Base-by-base conservation (phyloP, 495 filamentous ascomycete genomes). In the Aspergillus coremiiformis region DNA sequence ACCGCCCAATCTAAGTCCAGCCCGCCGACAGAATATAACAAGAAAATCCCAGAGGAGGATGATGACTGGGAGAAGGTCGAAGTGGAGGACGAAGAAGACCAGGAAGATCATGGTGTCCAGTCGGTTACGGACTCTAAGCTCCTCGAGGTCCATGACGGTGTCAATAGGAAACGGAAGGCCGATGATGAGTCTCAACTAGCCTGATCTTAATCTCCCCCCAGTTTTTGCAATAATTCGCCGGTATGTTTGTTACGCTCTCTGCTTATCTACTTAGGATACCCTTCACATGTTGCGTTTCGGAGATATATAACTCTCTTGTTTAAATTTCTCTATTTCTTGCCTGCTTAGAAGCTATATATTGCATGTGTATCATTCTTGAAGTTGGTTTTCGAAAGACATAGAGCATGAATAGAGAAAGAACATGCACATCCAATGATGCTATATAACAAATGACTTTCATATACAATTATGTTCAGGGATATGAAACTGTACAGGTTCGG, bases 41-140 rank as follows among this genome's bases (percentile, higher is more conserved):
- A 43, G 39, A 15, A 48, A 22, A 42, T 50, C 37, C 17, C 37
- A 20, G 66, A 60, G 14, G 59, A 63, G 1, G 72, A 76, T 39
- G 72, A 70, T 27, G 72, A 70, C 21, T 76, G 72, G 72, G 72
- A 76, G 45, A 73, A 72, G 49, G 63, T 76, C 19, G 72, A 76
- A 45, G 67, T 55, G 4, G 66, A 72, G 37, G 69, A 73, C 47
- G 67, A 56, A 9, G 65, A 72, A 6, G 60, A 63, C 21, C 57
- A 67, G 11, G 68, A 57, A 14, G 64, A 73, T 23, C 65, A 72
- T 49, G 72, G 67, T 4, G 63, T 75, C 3, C 57, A 62, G 30
- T 56, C 55, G 19, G 53, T 73, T 17, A 49, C 55, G 11, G 71
- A 66, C 8, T 73, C 67, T 5, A 64, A 45, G 19, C 27, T 64